phyloP scores from a whole-genome alignment of 2,329 filamentous ascomycete genomes.

The Monilinia polystroma region DNA sequence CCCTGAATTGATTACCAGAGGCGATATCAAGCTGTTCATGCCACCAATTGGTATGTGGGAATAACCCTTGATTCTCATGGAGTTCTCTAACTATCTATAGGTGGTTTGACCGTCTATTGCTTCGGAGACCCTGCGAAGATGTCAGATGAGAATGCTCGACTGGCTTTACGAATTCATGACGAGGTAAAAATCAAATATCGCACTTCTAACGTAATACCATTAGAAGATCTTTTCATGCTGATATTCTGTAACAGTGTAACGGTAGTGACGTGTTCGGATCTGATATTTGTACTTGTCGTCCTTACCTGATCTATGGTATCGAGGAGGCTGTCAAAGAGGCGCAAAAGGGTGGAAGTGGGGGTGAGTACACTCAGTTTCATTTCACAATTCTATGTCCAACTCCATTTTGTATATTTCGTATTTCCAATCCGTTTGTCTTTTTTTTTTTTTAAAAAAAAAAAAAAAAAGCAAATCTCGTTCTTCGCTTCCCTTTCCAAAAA shows the following conservation, averaged over 20 bases:
- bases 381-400: neutral
- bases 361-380: conserved; percentile 18
- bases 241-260: conserved; percentile 62
- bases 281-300: conserved; percentile 95
- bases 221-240: conserved; percentile 28
- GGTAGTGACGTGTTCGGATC: conserved; percentile 97
- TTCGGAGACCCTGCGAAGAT: conserved; percentile 95
- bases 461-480: conserved; percentile 54
- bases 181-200: conserved; percentile 40
- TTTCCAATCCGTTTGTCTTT: conserved; percentile 54
- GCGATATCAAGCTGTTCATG: conserved; percentile 92
- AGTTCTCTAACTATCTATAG: conserved; percentile 27
- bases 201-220: conserved; percentile 16
- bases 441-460: conserved; percentile 41
- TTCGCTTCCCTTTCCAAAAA: neutral
- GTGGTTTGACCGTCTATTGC: conserved; percentile 89
- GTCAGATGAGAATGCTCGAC: conserved; percentile 75
- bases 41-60: conserved; percentile 89
- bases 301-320: conserved; percentile 95
- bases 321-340: conserved; percentile 97
- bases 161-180: conserved; percentile 83
- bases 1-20: conserved; percentile 91
- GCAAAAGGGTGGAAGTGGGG: conserved; percentile 53
- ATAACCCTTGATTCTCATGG: conserved; percentile 54
- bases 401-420: conserved; percentile 10